These are phyloP conservation scores for Diaporthe citri DNA, from an alignment of 2,329 filamentous ascomycete species.

Conservation along the genomic window DNA sequence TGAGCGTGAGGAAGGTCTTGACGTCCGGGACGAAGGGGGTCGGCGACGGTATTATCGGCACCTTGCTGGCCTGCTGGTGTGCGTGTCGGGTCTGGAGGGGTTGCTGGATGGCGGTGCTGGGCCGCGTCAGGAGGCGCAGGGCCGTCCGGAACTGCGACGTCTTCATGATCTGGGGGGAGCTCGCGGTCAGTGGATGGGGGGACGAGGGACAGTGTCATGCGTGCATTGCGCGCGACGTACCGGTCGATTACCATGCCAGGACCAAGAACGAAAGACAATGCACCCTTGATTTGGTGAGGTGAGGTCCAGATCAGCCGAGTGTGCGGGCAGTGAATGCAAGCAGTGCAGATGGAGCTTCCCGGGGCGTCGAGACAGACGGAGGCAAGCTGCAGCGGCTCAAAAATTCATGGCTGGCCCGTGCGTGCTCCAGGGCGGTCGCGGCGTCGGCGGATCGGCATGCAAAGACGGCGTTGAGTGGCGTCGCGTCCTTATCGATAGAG, in stretches of 20 bases:
- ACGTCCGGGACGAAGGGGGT: constrained; percentile 91
- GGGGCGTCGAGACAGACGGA: not conserved
- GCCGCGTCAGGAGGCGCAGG: constrained; percentile 47
- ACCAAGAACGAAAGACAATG: not conserved
- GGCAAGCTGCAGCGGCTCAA: constrained; percentile 13
- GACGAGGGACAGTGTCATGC: not conserved
- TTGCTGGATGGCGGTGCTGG: constrained; percentile 48
- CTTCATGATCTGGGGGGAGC: constrained; percentile 37
- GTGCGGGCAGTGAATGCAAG: not conserved
- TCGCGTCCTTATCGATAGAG: constrained; percentile 19
- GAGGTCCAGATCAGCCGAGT: not conserved
- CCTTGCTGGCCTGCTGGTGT: constrained; percentile 54
- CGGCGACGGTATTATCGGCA: constrained; percentile 68
- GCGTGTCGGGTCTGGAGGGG: constrained; percentile 57
- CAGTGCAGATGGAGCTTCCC: not conserved
- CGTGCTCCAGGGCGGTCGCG: not conserved
- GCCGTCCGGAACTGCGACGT: constrained; percentile 45
- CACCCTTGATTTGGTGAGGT: not conserved
- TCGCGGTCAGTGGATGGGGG: constrained; percentile 15
- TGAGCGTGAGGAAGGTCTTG: constrained; percentile 87
- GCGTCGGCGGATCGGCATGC: not conserved
- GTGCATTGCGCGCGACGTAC: not conserved
- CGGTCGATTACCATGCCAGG: constrained; percentile 8
- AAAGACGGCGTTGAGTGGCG: not conserved
- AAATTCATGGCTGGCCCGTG: constrained; percentile 29